These are phyloP conservation scores for Plectosphaerella sp. DNA, from an alignment of 2,329 filamentous ascomycete genomes.

Conservation along the genomic window DNA sequence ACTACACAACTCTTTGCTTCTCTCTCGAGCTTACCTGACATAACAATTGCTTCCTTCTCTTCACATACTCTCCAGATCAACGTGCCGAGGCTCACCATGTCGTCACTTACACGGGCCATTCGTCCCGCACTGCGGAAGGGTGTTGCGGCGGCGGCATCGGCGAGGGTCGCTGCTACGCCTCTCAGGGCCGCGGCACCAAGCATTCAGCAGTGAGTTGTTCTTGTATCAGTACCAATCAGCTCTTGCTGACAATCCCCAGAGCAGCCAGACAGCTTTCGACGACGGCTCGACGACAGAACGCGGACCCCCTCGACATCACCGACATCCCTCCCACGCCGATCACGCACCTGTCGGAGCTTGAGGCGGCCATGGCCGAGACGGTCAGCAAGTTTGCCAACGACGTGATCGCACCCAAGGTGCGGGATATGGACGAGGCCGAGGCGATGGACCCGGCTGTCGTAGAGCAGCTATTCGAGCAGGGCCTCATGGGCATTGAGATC, in stretches of 20 bases:
- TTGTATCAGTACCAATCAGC: background rate
- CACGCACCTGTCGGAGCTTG: constrained; percentile 85
- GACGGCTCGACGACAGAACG: constrained; percentile 49
- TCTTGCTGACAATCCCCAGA: constrained; percentile 6
- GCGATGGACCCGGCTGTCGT: constrained; percentile 84
- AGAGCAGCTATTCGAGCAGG: constrained; percentile 94
- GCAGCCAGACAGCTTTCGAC: constrained; percentile 54
- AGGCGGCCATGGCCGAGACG: constrained; percentile 79
- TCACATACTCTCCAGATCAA: background rate
- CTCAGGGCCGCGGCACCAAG: constrained; percentile 5
- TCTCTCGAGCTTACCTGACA: background rate
- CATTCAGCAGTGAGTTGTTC: constrained; percentile 23
- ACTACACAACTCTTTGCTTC: background rate
- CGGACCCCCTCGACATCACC: constrained; percentile 55
- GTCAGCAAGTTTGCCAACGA: constrained; percentile 90
- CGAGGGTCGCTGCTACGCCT: constrained; percentile 15
- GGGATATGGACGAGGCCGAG: constrained; percentile 97
- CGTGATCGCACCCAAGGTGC: constrained; percentile 81
- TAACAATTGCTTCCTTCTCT: constrained; percentile 3
- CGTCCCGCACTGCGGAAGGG: constrained; percentile 45
- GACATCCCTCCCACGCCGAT: constrained; percentile 88
- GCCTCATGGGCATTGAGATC: constrained; percentile 95
- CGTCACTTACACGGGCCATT: constrained; percentile 44
- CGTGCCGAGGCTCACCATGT: constrained; percentile 31
- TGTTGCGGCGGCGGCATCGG: constrained; percentile 17